Evolutionary conservation across 1,139 yeast genomes (phyloP), one percentile per base, ranked within the genome.

Genomic region (Yamadazyma diddensiae): DNA sequence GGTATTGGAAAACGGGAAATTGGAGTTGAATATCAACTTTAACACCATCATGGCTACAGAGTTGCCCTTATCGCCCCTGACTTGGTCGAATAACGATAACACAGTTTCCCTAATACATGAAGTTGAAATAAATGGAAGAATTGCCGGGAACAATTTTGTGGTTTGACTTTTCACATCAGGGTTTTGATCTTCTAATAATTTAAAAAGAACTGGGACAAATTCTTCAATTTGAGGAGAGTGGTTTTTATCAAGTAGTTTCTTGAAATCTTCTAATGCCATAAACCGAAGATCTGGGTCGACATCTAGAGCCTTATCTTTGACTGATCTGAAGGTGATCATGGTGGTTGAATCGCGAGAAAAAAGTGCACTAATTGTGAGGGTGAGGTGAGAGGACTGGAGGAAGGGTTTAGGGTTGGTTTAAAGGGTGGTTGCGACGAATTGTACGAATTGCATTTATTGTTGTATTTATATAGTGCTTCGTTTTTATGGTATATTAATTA

Each of bases 251-350:
- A 68, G 39, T 62, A 63, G 48, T 40, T 72, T 74, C 46, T 74
- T 77, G 46, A 86, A 69, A 51, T 87, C 96, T 46, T 77, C 84
- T 41, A 86, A 64, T 3, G 92, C 94, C 96, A 87, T 87, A 57
- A 80, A 86, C 50, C 95, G 69, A 45, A 83, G 65, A 52, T 87
- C 96, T 3, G 94, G 84, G 49, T 87, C 96, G 15, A 82, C 81
- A 45, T 79, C 84, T 32, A 65, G 62, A 14, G 80, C 76, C 46
- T 68, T 69, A 44, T 79, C 79, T 36, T 52, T 58, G 33, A 69
- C 49, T 12, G 53, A 29, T 33, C 45, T 50, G 42, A 59, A 46
- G 34, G 50, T 47, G 30, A 50, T 40, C 30, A 52, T 52, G 28
- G 6, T 21, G 12, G 24, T 26, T 13, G 23, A 21, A 21, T 18